These are phyloP conservation scores for Gigaspora rosea DNA, from an alignment of 192 early-diverging fungal species.

Conservation along the genomic window DNA sequence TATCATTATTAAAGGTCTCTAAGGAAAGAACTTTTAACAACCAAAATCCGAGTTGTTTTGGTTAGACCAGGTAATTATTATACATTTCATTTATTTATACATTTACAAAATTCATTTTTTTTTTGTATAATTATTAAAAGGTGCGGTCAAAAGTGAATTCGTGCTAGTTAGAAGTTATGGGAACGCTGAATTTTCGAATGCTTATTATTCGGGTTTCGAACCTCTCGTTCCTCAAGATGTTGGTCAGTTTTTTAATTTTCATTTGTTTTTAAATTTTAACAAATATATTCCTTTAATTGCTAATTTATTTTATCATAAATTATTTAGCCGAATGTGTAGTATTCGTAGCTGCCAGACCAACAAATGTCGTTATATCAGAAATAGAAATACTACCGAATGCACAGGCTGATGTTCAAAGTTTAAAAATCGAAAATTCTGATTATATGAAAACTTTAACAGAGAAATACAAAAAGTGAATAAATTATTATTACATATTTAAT, in stretches of 20 bases:
- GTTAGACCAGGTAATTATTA: conserved; percentile 25
- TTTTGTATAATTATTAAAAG: not conserved
- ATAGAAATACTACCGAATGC: conserved; percentile 49
- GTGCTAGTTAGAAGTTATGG: not conserved
- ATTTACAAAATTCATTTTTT: not conserved
- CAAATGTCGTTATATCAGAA: conserved; percentile 74
- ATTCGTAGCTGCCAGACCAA: conserved; percentile 74
- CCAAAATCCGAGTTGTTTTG: conserved; percentile 21
- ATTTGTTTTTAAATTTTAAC: not conserved
- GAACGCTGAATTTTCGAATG: not conserved
- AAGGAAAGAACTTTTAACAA: conserved; percentile 19
- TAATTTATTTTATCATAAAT: not conserved
- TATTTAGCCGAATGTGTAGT: conserved; percentile 73
- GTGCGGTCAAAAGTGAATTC: conserved; percentile 20
- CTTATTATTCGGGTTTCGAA: conserved; percentile 24
- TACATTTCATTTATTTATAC: not conserved
- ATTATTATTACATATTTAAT: too few relatives aligned
- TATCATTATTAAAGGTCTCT: conserved; percentile 6
- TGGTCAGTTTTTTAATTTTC: conserved; percentile 6
- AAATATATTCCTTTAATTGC: not conserved
- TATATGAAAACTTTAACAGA: not conserved
- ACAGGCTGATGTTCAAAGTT: conserved; percentile 28
- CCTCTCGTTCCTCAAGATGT: conserved; percentile 23
- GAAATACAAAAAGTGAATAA: not conserved
- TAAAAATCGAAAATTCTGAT: not conserved